phyloP scores from a whole-genome alignment of 192 early-diverging fungal genomes.

The Entomortierella lignicola region DNA sequence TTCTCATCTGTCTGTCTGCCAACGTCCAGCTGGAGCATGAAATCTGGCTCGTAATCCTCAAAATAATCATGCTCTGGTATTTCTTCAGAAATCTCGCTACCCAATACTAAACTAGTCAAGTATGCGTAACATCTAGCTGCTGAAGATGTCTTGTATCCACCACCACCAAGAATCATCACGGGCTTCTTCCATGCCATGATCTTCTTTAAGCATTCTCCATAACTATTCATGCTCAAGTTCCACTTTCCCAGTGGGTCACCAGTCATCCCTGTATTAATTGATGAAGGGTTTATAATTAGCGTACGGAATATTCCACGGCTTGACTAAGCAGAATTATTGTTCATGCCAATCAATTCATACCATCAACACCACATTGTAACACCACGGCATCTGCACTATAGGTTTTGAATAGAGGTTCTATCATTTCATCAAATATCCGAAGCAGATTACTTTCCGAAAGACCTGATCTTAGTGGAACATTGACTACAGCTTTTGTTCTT shows the following conservation, averaged over 20 bases:
- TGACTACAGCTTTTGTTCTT: conserved; percentile 60
- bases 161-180: conserved; percentile 53
- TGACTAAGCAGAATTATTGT: neutral
- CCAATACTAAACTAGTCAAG: conserved; percentile 73
- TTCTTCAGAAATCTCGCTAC: conserved; percentile 31
- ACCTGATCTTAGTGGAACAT: conserved; percentile 79
- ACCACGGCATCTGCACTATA: conserved; percentile 81
- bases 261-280: conserved; percentile 34
- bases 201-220: conserved; percentile 47
- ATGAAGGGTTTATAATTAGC: neutral
- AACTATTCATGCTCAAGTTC: conserved; percentile 46
- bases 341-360: conserved; percentile 18
- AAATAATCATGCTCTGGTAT: conserved; percentile 56
- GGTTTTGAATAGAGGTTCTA: conserved; percentile 59
- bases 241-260: conserved; percentile 55
- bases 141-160: conserved; percentile 82
- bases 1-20: conserved; percentile 49
- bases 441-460: conserved; percentile 74
- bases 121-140: conserved; percentile 84
- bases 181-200: conserved; percentile 52
- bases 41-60: conserved; percentile 55
- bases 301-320: no score
- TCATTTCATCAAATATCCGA: conserved; percentile 70
- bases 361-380: conserved; percentile 82
- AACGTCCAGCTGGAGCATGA: conserved; percentile 35